Base-by-base conservation (phyloP, 192 early-diverging fungal species). In the Rhizophlyctis rosea region DNA sequence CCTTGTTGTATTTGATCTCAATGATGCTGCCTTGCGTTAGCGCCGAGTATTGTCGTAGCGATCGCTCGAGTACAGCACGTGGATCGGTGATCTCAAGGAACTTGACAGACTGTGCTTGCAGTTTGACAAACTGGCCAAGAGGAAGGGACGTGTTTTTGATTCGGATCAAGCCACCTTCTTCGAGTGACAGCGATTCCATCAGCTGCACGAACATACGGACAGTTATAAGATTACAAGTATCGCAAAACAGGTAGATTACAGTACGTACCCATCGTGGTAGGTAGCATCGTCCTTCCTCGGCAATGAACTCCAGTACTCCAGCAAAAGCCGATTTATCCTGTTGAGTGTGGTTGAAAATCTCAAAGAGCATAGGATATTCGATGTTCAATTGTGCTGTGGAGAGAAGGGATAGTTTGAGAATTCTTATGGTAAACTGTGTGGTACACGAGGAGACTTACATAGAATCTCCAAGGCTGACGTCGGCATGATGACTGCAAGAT, bases 11-110 rank as follows among this genome's bases (percentile, higher is more conserved):
- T 29, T 83, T 85, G 57, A 99, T 93, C 53, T 93, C 79, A 58
- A 98, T 88, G 47, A 92, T 86, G 56, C 98, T 95, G 25, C 90
- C 93, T 13, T 88, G 76, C 1, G 97, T 99, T 54, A 99, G 76
- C 2, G 93, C 92, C 14, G 94, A 83, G 70, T 91, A 99, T 70
- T 90, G 87, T 32, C 93, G 84, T 21, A 99, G 73, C 3, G 94
- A 90, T 55, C 93, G 93, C 70, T 99, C 97, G 16, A 99, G 82
- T 76, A 99, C 97, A 25, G 97, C 97, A 30, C 91, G 90, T 31
- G 91, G 94, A 67, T 99, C 95, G 29, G 87, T 87, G 65, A 99
- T 99, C 63, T 98, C 94, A 65, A 99, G 72, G 75, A 99, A 99
- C 60, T 96, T 91, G 1, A 86, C 85, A 16, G 88, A 89, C 74